Evolutionary conservation across 306 rosid species (phyloP), one percentile per base, ranked within the genome.

Genomic region (Malus asiatica): DNA sequence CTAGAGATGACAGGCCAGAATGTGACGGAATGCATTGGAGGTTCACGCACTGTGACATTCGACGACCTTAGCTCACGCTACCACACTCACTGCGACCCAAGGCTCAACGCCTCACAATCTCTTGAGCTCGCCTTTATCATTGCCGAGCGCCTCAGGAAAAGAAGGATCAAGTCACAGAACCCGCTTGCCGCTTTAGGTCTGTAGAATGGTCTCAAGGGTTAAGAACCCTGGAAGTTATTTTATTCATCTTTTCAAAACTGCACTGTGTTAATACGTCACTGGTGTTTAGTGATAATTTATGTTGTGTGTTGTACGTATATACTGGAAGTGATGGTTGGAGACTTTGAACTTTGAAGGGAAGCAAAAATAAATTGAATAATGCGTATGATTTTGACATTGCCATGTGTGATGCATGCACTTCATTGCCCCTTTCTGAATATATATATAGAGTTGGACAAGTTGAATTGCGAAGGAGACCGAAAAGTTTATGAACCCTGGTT

Each of bases 1-100:
- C 86, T 95, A 8, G 99, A 95, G 89, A 95, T 95, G 99, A 95
- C 99, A 0, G 99, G 99, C 70, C 99, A 95, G 84, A 95, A 95
- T 45, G 99, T 95, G 89, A 95, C 99, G 0, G 99, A 95, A 86
- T 95, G 99, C 92, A 95, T 95, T 14, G 99, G 99, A 22, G 99
- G 99, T 68, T 92, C 99, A 29, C 88, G 92, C 66, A 90, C 97
- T 0, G 99, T 95, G 67, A 95, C 99, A 9, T 95, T 92, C 0
- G 97, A 95, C 63, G 99, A 95, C 82, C 79, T 95, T 86, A 69
- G 97, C 83, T 92, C 97, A 0, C 97, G 99, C 77, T 95, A 95
- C 87, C 99, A 95, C 90, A 95, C 99, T 33, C 99, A 95, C 88
- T 95, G 99, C 59, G 99, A 95, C 81, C 99, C 99, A 0, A 87